Evolutionary conservation across 805 yeast species (phyloP).

Genomic region (Cyberlindnera saturnus): DNA sequence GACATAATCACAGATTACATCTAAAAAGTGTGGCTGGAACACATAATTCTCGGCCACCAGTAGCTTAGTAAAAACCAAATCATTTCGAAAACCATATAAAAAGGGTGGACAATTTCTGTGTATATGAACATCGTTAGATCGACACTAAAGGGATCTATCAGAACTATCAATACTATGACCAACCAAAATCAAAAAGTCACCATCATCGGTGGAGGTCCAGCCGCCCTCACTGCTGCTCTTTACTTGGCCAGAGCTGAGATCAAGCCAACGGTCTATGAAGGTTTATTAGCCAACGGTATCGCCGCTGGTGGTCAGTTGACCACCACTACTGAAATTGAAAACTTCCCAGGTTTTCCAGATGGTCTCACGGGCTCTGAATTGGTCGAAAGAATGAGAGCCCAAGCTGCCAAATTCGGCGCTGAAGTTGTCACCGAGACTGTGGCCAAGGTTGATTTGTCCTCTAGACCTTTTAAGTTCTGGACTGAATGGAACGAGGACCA

Average conservation of each 20-base stretch:
- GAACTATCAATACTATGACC: neutral
- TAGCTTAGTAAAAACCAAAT: too few relatives aligned
- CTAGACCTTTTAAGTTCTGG: conserved; percentile 94
- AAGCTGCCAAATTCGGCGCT: conserved; percentile 84
- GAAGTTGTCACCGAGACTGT: conserved; percentile 93
- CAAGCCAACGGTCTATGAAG: conserved; percentile 90
- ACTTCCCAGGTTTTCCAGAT: conserved; percentile 97
- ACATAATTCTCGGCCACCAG: too few relatives aligned
- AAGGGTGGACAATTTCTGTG: neutral
- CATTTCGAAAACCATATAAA: neutral
- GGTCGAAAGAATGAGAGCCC: conserved; percentile 93
- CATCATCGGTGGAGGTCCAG: conserved; percentile 96
- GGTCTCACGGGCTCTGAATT: conserved; percentile 83
- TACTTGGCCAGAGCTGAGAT: conserved; percentile 95
- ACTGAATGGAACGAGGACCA: conserved; percentile 90
- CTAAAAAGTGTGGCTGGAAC: too few relatives aligned
- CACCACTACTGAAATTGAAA: conserved; percentile 97
- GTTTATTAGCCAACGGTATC: conserved; percentile 91
- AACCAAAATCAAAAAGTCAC: conserved; percentile 73
- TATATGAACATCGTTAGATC: too few relatives aligned
- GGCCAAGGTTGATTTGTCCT: conserved; percentile 81
- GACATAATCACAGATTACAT: too few relatives aligned
- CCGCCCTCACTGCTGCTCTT: conserved; percentile 98
- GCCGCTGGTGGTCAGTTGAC: conserved; percentile 99
- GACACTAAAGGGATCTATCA: too few relatives aligned